Conservation (phyloP, 306 rosid genomes). For the Fagus sylvatica region DNA sequence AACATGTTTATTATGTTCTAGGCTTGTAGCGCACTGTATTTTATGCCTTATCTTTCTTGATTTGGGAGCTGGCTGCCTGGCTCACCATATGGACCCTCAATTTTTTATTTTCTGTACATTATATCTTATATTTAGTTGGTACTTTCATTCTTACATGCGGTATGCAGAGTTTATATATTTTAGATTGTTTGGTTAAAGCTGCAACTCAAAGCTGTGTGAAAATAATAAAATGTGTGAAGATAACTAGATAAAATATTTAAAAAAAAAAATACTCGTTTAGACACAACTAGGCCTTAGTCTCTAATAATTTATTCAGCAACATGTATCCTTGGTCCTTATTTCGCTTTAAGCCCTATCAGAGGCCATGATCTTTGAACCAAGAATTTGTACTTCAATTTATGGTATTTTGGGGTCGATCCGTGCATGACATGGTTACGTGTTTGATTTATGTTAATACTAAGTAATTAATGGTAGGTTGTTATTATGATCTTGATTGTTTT, state of each 20-base stretch:
- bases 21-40: not conserved
- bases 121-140: no score
- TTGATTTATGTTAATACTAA: not conserved
- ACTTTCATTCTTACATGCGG: not conserved
- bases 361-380: not conserved
- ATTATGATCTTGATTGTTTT: not conserved
- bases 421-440: not conserved
- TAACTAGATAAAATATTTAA: not conserved
- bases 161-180: not conserved
- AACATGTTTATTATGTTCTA: not conserved
- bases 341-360: not conserved
- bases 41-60: not conserved
- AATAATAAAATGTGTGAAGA: not conserved
- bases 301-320: not conserved
- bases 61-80: not conserved
- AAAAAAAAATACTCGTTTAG: not conserved
- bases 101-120: no score
- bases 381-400: not conserved
- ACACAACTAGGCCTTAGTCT: not conserved
- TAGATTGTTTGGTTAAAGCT: not conserved
- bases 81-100: not conserved
- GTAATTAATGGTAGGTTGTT: not conserved
- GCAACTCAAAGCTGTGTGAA: not conserved
- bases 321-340: not conserved
- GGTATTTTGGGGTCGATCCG: not conserved